phyloP scores from a whole-genome alignment of 2,329 filamentous ascomycete genomes.

The Pyrenophora tritici-repentis region DNA sequence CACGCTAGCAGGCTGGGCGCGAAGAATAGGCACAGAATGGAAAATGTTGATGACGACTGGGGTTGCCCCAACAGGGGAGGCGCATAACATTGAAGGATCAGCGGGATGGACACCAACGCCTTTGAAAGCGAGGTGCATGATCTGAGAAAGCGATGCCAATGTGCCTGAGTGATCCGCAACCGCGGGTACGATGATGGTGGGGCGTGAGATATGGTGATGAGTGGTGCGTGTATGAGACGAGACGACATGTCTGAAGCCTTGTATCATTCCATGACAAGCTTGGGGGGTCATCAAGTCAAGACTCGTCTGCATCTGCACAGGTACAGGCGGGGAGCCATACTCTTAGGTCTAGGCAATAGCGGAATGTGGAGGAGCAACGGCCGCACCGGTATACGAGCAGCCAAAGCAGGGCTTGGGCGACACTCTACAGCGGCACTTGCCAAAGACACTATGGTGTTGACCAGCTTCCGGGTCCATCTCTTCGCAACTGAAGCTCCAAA shows the following conservation, averaged over 20 bases:
- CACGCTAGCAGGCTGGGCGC: slow-evolving; percentile 9
- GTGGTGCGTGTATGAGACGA: not conserved
- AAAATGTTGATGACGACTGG: slow-evolving; percentile 9
- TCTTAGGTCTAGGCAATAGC: too few relatives aligned
- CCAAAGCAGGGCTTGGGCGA: too few relatives aligned
- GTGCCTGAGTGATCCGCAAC: slow-evolving; percentile 11
- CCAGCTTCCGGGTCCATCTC: too few relatives aligned
- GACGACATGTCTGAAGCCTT: not conserved
- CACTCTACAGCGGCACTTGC: not conserved
- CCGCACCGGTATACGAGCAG: too few relatives aligned
- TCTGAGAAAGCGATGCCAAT: slow-evolving; percentile 13
- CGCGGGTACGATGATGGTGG: slow-evolving; percentile 5
- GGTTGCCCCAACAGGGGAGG: slow-evolving; percentile 5
- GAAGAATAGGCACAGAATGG: not conserved
- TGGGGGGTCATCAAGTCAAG: too few relatives aligned
- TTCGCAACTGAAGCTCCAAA: too few relatives aligned
- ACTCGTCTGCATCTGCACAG: not conserved
- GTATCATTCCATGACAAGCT: too few relatives aligned
- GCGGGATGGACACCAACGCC: slow-evolving; percentile 5
- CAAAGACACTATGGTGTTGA: not conserved
- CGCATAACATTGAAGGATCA: slow-evolving; percentile 9
- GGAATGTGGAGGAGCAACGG: too few relatives aligned
- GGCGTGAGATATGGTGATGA: slow-evolving; percentile 1
- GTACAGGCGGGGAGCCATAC: not conserved
- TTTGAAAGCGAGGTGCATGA: slow-evolving; percentile 7